These are phyloP conservation scores for Metahyphopichia silvanorum DNA, from an alignment of 805 yeast genomes.

Conservation along the genomic window DNA sequence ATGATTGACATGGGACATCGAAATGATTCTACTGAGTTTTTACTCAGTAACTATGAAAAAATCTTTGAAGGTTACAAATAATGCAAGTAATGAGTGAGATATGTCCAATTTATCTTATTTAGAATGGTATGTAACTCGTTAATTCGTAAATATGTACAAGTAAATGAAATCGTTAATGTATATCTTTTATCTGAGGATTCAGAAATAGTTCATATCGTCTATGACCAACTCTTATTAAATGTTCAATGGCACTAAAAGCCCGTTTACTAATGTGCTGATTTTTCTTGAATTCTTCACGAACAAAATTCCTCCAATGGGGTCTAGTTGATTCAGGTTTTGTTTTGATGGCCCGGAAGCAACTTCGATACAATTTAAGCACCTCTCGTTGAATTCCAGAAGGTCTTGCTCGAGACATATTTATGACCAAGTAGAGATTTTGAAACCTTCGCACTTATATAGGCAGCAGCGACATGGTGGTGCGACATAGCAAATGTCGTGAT, in stretches of 20 bases:
- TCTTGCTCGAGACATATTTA: too few relatives aligned
- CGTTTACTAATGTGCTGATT: constrained; percentile 60
- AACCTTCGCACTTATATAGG: too few relatives aligned
- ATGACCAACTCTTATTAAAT: constrained; percentile 72
- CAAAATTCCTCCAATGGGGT: constrained; percentile 39
- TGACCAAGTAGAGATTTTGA: too few relatives aligned
- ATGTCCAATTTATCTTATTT: too few relatives aligned
- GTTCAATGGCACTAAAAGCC: constrained; percentile 84
- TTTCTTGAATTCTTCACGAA: constrained; percentile 62
- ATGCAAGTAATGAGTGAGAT: background rate
- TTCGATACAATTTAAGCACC: constrained; percentile 49
- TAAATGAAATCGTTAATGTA: constrained; percentile 35
- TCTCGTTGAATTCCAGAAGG: constrained; percentile 44
- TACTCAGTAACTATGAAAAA: constrained; percentile 47
- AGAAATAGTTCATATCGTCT: constrained; percentile 70
- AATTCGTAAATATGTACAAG: constrained; percentile 2
- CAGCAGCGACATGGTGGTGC: too few relatives aligned
- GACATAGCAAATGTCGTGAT: too few relatives aligned
- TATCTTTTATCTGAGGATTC: constrained; percentile 68
- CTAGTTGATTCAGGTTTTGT: constrained; percentile 49
- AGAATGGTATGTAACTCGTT: too few relatives aligned
- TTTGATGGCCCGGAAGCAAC: constrained; percentile 42
- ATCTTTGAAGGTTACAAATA: constrained; percentile 25
- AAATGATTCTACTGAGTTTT: constrained; percentile 72
- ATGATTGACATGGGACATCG: constrained; percentile 79